A percentile compares a stretch with the other conserved stretches of the same genome.
Conservation (phyloP, 2,329 filamentous ascomycete genomes). For the Pseudocercospora macadamiae region DNA sequence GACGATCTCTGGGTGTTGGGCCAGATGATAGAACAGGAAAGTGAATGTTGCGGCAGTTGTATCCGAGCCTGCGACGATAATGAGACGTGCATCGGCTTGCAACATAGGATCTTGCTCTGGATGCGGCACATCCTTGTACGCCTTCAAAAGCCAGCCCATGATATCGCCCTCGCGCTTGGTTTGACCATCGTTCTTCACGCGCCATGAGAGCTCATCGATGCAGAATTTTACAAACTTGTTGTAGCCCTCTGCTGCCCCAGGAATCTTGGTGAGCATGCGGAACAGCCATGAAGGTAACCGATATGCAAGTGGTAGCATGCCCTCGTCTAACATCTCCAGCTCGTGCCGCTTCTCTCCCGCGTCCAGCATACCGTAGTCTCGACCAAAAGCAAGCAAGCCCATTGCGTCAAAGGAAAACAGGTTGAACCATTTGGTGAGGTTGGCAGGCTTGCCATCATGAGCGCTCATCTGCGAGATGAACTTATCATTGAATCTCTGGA, state of each 20-base stretch:
- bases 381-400: constrained; percentile 49
- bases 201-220: constrained; percentile 38
- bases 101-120: constrained; percentile 36
- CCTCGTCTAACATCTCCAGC: constrained; percentile 43
- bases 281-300: constrained; percentile 42
- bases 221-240: constrained; percentile 45
- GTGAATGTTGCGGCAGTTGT: constrained; percentile 48
- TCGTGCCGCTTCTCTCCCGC: constrained; percentile 40
- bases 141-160: constrained; percentile 39
- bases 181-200: constrained; percentile 35
- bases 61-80: constrained; percentile 49
- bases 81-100: constrained; percentile 35
- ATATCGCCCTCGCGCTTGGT: constrained; percentile 33
- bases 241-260: constrained; percentile 40
- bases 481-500: constrained; percentile 42
- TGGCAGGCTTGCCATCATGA: constrained; percentile 36
- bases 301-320: constrained; percentile 37
- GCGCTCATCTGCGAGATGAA: constrained; percentile 40
- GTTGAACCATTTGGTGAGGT: constrained; percentile 47
- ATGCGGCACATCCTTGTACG: constrained; percentile 33
- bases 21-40: constrained; percentile 47
- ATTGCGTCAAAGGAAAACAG: constrained; percentile 53
- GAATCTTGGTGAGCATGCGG: constrained; percentile 39
- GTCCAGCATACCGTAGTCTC: constrained; percentile 46
- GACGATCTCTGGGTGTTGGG: constrained; percentile 34